Conservation (phyloP, 495 filamentous ascomycete genomes). For the Lasiosphaeris hirsuta region DNA sequence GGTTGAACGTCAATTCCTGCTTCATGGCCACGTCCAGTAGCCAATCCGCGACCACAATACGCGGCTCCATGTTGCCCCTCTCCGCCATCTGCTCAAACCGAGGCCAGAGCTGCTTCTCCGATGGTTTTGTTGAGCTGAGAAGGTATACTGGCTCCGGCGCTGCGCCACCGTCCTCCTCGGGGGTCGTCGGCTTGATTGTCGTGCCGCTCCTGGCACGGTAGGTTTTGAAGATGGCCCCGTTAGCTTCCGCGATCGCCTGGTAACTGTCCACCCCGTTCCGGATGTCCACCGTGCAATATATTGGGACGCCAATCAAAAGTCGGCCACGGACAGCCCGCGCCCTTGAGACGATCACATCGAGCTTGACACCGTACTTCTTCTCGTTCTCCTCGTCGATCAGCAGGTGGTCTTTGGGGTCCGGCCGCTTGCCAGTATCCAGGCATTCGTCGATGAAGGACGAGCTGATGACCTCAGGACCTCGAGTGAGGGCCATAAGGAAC, state of each 20-base stretch:
- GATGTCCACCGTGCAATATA: constrained; percentile 78
- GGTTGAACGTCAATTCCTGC: constrained; percentile 65
- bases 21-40: constrained; percentile 82
- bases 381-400: constrained; percentile 71
- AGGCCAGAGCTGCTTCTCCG: constrained; percentile 73
- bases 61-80: constrained; percentile 65
- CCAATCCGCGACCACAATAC: constrained; percentile 84
- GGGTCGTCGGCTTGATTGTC: constrained; percentile 52
- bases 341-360: constrained; percentile 60
- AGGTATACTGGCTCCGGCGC: constrained; percentile 70
- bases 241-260: constrained; percentile 76
- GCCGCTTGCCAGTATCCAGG: constrained; percentile 54
- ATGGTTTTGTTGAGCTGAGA: constrained; percentile 58
- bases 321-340: constrained; percentile 72
- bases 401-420: constrained; percentile 57
- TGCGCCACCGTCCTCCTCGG: constrained; percentile 55
- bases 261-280: constrained; percentile 79
- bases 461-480: constrained; percentile 67
- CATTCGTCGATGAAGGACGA: constrained; percentile 77
- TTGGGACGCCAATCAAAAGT: constrained; percentile 65
- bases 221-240: constrained; percentile 77
- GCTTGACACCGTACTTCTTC: constrained; percentile 60
- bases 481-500: constrained; percentile 82
- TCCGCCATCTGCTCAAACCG: constrained; percentile 74
- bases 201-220: constrained; percentile 69